Percentiles rank a stretch among this genome's conserved stretches.
Conservation (phyloP, 306 rosid species). For the Vicia villosa region DNA sequence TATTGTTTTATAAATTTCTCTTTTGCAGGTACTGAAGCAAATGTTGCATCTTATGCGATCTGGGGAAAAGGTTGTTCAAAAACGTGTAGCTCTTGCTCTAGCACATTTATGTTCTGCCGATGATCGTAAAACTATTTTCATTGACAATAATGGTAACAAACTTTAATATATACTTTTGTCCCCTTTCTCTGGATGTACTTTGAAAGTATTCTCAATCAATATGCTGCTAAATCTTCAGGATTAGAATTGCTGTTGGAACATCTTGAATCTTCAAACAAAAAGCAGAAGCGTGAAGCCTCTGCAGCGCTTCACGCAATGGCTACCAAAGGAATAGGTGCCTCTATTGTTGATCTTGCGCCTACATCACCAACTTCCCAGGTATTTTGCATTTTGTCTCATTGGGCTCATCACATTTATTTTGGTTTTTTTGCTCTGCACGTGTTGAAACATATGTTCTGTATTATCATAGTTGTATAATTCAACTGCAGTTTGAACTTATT, state of each 20-base stretch:
- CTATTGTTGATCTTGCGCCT: conserved; percentile 77
- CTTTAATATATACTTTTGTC: background rate
- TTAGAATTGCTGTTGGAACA: conserved; percentile 75
- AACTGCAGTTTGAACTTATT: background rate
- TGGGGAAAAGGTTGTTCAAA: conserved; percentile 62
- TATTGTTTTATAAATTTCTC: conserved; percentile 25
- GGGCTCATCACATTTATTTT: background rate
- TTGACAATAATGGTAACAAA: conserved; percentile 66
- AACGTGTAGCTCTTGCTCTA: conserved; percentile 78
- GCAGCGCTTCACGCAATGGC: conserved; percentile 79
- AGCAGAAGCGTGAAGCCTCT: conserved; percentile 77
- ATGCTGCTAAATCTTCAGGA: conserved; percentile 53
- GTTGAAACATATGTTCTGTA: background rate
- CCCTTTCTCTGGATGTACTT: background rate
- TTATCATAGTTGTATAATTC: background rate
- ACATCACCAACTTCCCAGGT: conserved; percentile 91
- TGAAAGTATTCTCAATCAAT: conserved; percentile 13
- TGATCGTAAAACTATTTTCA: conserved; percentile 70
- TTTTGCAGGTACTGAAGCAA: conserved; percentile 69
- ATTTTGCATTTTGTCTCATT: conserved; percentile 12
- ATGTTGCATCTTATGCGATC: conserved; percentile 70
- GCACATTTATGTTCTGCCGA: conserved; percentile 81
- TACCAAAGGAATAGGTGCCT: conserved; percentile 55
- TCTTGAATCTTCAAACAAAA: conserved; percentile 58
- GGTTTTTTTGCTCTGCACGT: background rate